A percentile compares a stretch with the other conserved stretches of the same genome.
Conservation (phyloP, 1,284 basidiomycete genomes). For the Cryptococcus floricola region DNA sequence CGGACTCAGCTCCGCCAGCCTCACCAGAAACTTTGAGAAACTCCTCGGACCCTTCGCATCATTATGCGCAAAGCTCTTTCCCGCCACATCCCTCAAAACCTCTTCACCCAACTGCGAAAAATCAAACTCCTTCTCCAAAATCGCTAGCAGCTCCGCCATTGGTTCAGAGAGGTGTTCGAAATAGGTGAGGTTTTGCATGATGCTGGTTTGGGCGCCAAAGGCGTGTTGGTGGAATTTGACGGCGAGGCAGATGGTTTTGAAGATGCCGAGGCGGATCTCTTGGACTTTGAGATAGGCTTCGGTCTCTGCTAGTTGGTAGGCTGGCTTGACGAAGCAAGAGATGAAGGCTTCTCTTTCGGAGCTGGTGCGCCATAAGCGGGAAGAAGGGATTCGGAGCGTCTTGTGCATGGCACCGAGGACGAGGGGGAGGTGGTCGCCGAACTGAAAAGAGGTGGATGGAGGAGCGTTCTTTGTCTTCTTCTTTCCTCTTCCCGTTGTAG, state of each 20-base stretch:
- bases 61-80: conserved; percentile 39
- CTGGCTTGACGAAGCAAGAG: conserved; percentile 76
- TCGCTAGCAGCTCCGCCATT: conserved; percentile 82
- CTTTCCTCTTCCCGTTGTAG: conserved; percentile 54
- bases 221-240: conserved; percentile 88
- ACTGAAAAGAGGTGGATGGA: conserved; percentile 57
- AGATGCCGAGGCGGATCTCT: conserved; percentile 68
- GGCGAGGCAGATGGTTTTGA: conserved; percentile 84
- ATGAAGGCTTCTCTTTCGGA: conserved; percentile 80
- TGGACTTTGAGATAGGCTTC: conserved; percentile 81
- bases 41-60: conserved; percentile 84
- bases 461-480: conserved; percentile 46
- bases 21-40: conserved; percentile 80
- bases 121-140: conserved; percentile 82
- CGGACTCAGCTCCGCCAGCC: conserved; percentile 77
- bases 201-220: conserved; percentile 77
- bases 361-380: conserved; percentile 80
- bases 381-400: conserved; percentile 67
- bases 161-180: conserved; percentile 91
- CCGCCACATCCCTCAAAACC: conserved; percentile 58
- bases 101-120: conserved; percentile 86
- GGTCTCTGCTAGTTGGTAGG: conserved; percentile 79
- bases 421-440: conserved; percentile 70
- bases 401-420: conserved; percentile 67
- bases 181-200: conserved; percentile 89